These are phyloP conservation scores for Annulohypoxylon truncatum DNA, from an alignment of 2,329 filamentous ascomycete genomes.

Conservation along the genomic window DNA sequence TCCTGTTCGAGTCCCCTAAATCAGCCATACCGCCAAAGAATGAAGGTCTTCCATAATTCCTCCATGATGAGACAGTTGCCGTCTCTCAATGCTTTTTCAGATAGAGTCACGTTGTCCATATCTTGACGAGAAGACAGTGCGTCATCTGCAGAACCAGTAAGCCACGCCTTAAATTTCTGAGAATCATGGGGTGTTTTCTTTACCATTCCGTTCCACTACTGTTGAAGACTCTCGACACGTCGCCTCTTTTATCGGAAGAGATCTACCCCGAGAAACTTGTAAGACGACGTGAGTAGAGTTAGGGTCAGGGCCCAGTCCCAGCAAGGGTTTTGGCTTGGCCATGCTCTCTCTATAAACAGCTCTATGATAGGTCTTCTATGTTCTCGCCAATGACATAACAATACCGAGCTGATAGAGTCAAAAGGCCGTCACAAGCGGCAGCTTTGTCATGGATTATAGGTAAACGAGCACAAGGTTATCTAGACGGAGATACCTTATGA, in stretches of 20 bases:
- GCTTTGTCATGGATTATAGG: neutral
- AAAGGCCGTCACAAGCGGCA: neutral
- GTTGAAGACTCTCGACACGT: neutral
- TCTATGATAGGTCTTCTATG: neutral
- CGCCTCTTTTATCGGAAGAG: neutral
- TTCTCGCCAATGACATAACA: neutral
- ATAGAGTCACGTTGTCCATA: neutral
- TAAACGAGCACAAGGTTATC: neutral
- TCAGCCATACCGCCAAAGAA: neutral
- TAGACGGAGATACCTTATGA: neutral
- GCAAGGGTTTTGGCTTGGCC: neutral
- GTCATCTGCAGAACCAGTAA: neutral
- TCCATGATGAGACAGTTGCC: neutral
- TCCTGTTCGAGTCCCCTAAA: neutral
- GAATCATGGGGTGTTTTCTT: neutral
- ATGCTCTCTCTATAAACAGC: neutral
- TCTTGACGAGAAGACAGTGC: neutral
- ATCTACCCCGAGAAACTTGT: neutral
- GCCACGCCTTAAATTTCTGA: neutral
- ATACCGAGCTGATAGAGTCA: neutral
- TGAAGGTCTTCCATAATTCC: neutral
- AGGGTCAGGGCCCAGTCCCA: neutral
- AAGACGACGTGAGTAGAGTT: neutral
- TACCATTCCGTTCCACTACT: neutral
- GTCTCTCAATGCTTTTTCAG: neutral